Evolutionary conservation across 208 protist genomes (phyloP).

Genomic region (Strigomonas culicis): DNA sequence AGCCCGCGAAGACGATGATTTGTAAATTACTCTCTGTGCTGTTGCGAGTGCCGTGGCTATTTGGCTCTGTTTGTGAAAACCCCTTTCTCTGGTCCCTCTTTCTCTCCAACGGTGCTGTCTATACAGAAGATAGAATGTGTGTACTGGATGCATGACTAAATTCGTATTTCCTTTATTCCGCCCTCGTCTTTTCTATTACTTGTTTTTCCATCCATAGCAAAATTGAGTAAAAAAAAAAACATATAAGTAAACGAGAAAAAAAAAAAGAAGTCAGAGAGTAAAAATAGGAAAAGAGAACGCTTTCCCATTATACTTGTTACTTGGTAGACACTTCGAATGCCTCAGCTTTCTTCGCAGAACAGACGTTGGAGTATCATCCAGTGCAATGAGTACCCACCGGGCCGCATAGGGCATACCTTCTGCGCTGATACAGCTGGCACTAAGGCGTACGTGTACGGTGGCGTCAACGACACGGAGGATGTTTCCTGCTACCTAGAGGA

Average conservation of each 20-base stretch:
- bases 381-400: conserved; percentile 48
- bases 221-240: no score
- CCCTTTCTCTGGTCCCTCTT: no score
- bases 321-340: no score
- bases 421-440: conserved; percentile 57
- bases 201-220: not conserved
- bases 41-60: not conserved
- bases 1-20: conserved; percentile 62
- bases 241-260: no score
- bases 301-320: no score
- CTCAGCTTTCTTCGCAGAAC: conserved; percentile 11
- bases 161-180: not conserved
- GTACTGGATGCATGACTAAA: not conserved
- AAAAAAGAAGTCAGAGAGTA: no score
- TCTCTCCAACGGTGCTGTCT: no score
- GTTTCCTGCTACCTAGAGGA: conserved; percentile 84
- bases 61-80: not conserved
- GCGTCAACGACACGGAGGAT: conserved; percentile 78
- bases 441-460: conserved; percentile 85
- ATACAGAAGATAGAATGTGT: no score
- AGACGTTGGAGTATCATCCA: conserved; percentile 42
- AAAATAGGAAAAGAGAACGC: no score
- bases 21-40: conserved; percentile 13
- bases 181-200: conserved; percentile 1
- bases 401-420: conserved; percentile 85